Evolutionary conservation across 2,329 filamentous ascomycete genomes (phyloP).

Genomic region (Sporothrix protearum): DNA sequence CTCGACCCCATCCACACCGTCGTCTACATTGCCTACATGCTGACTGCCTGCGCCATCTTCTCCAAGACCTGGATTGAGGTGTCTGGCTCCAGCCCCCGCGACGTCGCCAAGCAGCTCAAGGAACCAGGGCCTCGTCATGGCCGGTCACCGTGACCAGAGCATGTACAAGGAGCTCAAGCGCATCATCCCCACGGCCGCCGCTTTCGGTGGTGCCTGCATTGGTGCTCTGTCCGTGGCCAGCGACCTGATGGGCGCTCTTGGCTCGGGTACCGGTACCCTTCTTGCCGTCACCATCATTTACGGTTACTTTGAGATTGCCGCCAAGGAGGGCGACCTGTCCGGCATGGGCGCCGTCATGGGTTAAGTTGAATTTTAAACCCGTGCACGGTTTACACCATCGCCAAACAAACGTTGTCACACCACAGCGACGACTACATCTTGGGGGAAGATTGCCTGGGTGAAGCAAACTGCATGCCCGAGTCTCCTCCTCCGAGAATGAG

Average conservation of each 20-base stretch:
- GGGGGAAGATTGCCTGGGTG: not conserved
- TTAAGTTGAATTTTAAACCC: conserved; percentile 52
- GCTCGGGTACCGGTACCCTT: conserved; percentile 94
- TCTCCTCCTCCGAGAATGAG: not conserved
- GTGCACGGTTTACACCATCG: not conserved
- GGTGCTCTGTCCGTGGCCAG: conserved; percentile 93
- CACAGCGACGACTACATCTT: not conserved
- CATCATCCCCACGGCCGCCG: conserved; percentile 95
- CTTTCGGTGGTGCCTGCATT: conserved; percentile 98
- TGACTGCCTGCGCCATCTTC: conserved; percentile 88
- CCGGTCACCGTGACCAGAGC: conserved; percentile 97
- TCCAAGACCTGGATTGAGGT: conserved; percentile 99
- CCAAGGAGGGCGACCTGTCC: conserved; percentile 93
- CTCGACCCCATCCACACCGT: conserved; percentile 95
- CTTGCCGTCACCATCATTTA: conserved; percentile 99
- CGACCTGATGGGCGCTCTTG: conserved; percentile 91
- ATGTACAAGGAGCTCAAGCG: conserved; percentile 99
- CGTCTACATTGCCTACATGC: conserved; percentile 96
- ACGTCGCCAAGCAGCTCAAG: conserved; percentile 99
- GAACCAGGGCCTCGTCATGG: conserved; percentile 99
- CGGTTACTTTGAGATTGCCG: conserved; percentile 98
- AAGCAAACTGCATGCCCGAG: not conserved
- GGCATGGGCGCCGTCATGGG: conserved; percentile 73
- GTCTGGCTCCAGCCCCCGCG: conserved; percentile 92
- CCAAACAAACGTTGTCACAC: not conserved